Conservation (phyloP, 2,329 filamentous ascomycete species). For the Fusarium kyushuense region DNA sequence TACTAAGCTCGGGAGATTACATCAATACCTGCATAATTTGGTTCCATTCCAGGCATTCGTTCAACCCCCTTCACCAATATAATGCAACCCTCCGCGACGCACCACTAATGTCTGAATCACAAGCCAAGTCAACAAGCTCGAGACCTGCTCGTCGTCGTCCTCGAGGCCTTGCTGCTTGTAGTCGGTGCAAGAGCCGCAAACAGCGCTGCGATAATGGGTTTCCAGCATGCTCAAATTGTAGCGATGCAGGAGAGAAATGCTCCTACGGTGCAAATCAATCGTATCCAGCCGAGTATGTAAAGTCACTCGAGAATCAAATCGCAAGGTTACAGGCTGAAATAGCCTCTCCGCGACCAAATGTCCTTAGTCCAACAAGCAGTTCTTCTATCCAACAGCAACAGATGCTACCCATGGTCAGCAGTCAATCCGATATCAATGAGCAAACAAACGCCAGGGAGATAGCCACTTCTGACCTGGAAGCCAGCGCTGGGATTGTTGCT, state of each 20-base stretch:
- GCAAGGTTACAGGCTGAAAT: background rate
- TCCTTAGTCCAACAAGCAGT: background rate
- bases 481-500: conserved; percentile 10
- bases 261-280: conserved; percentile 9
- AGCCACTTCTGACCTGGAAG: conserved; percentile 2
- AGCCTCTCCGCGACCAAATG: background rate
- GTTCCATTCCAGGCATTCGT: no score
- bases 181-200: conserved; percentile 6
- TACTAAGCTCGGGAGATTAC: no score
- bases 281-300: background rate
- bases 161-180: conserved; percentile 10
- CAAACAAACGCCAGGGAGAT: background rate
- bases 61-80: background rate
- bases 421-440: background rate
- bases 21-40: no score
- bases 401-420: background rate
- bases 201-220: conserved; percentile 10
- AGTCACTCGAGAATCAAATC: conserved; percentile 4
- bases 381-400: background rate
- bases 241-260: background rate
- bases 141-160: background rate
- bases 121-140: background rate
- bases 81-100: background rate
- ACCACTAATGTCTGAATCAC: conserved; percentile 3
- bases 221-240: conserved; percentile 9